These are phyloP conservation scores for Drechslerella coelobrocha DNA, from an alignment of 2,329 filamentous ascomycete species.

Conservation along the genomic window DNA sequence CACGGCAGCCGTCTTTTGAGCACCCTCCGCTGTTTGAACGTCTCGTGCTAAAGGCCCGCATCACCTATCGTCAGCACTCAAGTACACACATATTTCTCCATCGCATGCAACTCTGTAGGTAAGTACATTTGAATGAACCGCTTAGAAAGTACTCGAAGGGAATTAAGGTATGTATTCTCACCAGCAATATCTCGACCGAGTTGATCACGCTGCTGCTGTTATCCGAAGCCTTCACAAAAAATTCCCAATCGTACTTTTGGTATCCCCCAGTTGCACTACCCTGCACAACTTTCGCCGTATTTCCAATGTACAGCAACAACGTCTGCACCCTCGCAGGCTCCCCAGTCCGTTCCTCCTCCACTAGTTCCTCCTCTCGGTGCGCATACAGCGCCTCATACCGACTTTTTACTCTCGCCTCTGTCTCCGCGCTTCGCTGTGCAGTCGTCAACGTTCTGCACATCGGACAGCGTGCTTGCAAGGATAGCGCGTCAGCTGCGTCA, in stretches of 20 bases:
- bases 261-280: no score
- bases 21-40: slow-evolving; percentile 58
- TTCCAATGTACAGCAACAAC: slow-evolving; percentile 61
- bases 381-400: slow-evolving; percentile 58
- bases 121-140: background rate
- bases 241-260: slow-evolving; percentile 62
- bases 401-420: slow-evolving; percentile 55
- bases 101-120: background rate
- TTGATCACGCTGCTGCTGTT: slow-evolving; percentile 61
- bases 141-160: slow-evolving; percentile 18
- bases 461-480: slow-evolving; percentile 60
- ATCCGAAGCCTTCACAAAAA: slow-evolving; percentile 60
- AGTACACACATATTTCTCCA: background rate
- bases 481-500: slow-evolving; percentile 44
- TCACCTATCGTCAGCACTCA: background rate
- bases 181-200: slow-evolving; percentile 58
- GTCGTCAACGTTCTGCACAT: slow-evolving; percentile 61
- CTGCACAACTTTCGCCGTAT: slow-evolving; percentile 57
- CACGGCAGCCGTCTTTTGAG: slow-evolving; percentile 58
- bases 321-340: slow-evolving; percentile 57
- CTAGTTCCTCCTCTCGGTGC: slow-evolving; percentile 58
- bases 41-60: slow-evolving; percentile 59
- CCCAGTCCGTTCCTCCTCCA: slow-evolving; percentile 53
- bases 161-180: background rate
- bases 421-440: slow-evolving; percentile 55